Conservation (phyloP, 805 yeast species). For the Nakazawaea pomicola region DNA sequence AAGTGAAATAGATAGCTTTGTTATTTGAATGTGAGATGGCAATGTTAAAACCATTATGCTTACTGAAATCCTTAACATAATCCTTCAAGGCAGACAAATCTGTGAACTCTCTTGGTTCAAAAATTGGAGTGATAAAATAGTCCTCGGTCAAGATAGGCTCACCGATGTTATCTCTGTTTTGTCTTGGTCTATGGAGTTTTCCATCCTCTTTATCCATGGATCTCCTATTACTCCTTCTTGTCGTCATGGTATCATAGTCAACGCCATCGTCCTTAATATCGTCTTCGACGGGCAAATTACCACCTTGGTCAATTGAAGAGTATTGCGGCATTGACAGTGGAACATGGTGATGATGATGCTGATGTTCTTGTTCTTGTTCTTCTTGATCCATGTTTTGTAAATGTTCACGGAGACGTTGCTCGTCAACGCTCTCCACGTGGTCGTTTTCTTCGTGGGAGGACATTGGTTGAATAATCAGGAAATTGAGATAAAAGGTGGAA, state of each 20-base stretch:
- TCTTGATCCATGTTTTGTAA: conserved; percentile 11
- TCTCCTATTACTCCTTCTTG: conserved; percentile 2
- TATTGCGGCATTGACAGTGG: conserved; percentile 6
- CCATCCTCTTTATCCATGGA: conserved; percentile 9
- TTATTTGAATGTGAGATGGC: conserved; percentile 55
- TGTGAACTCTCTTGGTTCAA: conserved; percentile 48
- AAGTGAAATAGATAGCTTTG: conserved; percentile 55
- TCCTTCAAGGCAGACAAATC: conserved; percentile 46
- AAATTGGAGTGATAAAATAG: conserved; percentile 47
- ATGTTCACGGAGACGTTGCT: conserved; percentile 11
- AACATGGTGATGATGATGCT: conserved; percentile 4
- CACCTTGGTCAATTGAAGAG: conserved; percentile 3
- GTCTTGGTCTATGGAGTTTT: conserved; percentile 11
- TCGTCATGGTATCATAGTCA: neutral
- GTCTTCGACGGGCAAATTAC: conserved; percentile 8
- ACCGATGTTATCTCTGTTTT: conserved; percentile 10
- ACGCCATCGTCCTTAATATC: conserved; percentile 1
- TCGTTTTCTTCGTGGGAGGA: conserved; percentile 2
- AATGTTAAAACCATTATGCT: conserved; percentile 54
- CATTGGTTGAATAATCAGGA: too few relatives aligned
- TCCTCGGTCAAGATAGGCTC: conserved; percentile 23
- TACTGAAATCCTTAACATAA: conserved; percentile 50
- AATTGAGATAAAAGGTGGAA: too few relatives aligned
- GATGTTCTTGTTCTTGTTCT: neutral
- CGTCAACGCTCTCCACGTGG: conserved; percentile 9